Base-by-base conservation (phyloP, 2,329 filamentous ascomycete species). In the Ophiostoma sp. region DNA sequence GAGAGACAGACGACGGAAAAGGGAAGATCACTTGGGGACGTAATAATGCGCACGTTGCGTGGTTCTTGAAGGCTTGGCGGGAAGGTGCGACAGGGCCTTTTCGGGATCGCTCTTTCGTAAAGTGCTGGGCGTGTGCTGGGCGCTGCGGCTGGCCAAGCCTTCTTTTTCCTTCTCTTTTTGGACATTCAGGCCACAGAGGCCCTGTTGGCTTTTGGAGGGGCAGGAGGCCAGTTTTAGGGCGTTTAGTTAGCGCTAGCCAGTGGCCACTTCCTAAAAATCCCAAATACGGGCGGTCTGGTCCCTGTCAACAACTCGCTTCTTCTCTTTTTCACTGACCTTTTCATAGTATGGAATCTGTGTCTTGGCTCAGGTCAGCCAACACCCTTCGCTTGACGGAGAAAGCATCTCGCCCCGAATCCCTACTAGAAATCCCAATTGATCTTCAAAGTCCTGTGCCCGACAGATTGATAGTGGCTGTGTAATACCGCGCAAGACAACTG, bases 351-450 rank as follows among this genome's bases (percentile, higher is more conserved):
- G 64, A 52, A 52, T 69, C 64, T 17, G 19, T 64, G 64, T 52
- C 64, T 50, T 69, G 64, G 64, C 42, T 50, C 48, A 42, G 48
- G 66, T 69, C 66, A 69, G 66, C 66, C 45, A 48, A 69, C 48
- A 19, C 45, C 11, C 39, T n/a, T 28, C 42, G 12, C 15, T 48
- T 2, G 12, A 28, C 28, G 61, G n/a, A 64, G 22, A 12, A 55
- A 55, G n/a, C 19, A 28, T 19, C 31, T 36, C 31, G 15, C 25
- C 42, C 64, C 22, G 25, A 66, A 31, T 48, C 15, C 39, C 39
- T 39, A 48, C 1, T 4, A 55, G 17, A 64, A 45, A 5, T 45
- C 61, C 42, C 42, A 45, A 45, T 17, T 12, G 11, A 45, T 45
- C 39, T 42, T 39, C 33, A 42, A 25, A 39, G 3, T 22, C 9